Evolutionary conservation across 176 grass and related monocot species (phyloP).

Genomic region (Guadua angustifolia): DNA sequence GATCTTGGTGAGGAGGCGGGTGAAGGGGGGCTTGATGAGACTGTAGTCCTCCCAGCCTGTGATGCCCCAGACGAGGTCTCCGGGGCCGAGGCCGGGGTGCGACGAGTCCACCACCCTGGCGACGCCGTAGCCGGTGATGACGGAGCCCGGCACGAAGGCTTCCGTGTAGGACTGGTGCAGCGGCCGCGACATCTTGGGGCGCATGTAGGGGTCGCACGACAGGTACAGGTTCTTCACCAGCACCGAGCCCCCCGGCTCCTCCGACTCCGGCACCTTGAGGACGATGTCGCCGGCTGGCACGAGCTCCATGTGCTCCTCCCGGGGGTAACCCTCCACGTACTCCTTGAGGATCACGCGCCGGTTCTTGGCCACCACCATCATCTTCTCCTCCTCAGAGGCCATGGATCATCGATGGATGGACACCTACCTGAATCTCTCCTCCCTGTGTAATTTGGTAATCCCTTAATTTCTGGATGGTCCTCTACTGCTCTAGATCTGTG

Average conservation of each 20-base stretch:
- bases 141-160: slow-evolving; percentile 54
- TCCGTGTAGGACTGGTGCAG: slow-evolving; percentile 43
- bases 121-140: slow-evolving; percentile 62
- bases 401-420: background rate
- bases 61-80: slow-evolving; percentile 63
- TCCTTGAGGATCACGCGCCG: slow-evolving; percentile 61
- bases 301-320: slow-evolving; percentile 56
- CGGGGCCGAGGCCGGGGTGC: slow-evolving; percentile 18
- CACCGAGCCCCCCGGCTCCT: slow-evolving; percentile 5
- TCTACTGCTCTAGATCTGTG: too few relatives aligned
- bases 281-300: background rate
- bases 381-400: background rate
- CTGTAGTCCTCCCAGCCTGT: slow-evolving; percentile 68
- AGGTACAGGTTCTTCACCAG: slow-evolving; percentile 66
- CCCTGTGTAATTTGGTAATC: too few relatives aligned
- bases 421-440: too few relatives aligned
- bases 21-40: slow-evolving; percentile 31
- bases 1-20: slow-evolving; percentile 41
- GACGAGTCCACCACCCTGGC: slow-evolving; percentile 45
- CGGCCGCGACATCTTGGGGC: slow-evolving; percentile 53
- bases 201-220: slow-evolving; percentile 84
- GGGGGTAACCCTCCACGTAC: slow-evolving; percentile 58
- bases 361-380: background rate
- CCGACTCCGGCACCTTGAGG: slow-evolving; percentile 25
- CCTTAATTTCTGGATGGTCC: too few relatives aligned